A percentile compares a stretch with the other conserved stretches of the same genome.
These are phyloP conservation scores for Pseudonitzschia pungens DNA, from an alignment of 108 stramenopile genomes.

Conservation along the genomic window DNA sequence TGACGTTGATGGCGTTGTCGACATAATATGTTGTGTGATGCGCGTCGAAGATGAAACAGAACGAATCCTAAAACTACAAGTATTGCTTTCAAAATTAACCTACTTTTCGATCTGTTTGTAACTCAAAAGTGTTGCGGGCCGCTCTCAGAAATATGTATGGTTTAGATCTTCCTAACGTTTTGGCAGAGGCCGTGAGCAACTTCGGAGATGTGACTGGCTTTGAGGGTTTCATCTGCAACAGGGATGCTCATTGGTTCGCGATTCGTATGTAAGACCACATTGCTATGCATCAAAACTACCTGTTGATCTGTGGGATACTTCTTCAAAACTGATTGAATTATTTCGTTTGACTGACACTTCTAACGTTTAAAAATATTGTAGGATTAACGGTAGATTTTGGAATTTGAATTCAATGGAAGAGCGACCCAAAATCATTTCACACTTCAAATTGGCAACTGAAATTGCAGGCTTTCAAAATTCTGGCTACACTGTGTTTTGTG, in stretches of 20 bases:
- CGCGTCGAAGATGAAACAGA: neutral
- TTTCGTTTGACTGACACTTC: neutral
- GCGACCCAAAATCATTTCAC: conserved; percentile 67
- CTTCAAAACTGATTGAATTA: neutral
- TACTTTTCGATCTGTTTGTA: neutral
- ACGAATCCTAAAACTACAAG: neutral
- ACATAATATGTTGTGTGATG: neutral
- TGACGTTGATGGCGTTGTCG: neutral
- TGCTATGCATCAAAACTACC: neutral
- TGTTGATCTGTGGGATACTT: too few species aligned
- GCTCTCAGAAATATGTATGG: conserved; percentile 48
- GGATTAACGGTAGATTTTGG: conserved; percentile 78
- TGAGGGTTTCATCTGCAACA: conserved; percentile 80
- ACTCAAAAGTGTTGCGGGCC: conserved; percentile 60
- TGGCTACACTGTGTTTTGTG: conserved; percentile 42
- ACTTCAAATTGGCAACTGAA: conserved; percentile 76
- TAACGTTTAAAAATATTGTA: neutral
- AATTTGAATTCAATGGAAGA: conserved; percentile 80
- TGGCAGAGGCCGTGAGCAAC: conserved; percentile 37
- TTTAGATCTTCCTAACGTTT: conserved; percentile 53
- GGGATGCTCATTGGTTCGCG: conserved; percentile 84
- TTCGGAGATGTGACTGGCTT: conserved; percentile 58
- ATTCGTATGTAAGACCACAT: conserved; percentile 50
- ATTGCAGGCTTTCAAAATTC: conserved; percentile 63
- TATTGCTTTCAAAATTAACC: neutral